These are phyloP conservation scores for Trichoderma semiorbis DNA, from an alignment of 2,329 filamentous ascomycete genomes.

Conservation along the genomic window DNA sequence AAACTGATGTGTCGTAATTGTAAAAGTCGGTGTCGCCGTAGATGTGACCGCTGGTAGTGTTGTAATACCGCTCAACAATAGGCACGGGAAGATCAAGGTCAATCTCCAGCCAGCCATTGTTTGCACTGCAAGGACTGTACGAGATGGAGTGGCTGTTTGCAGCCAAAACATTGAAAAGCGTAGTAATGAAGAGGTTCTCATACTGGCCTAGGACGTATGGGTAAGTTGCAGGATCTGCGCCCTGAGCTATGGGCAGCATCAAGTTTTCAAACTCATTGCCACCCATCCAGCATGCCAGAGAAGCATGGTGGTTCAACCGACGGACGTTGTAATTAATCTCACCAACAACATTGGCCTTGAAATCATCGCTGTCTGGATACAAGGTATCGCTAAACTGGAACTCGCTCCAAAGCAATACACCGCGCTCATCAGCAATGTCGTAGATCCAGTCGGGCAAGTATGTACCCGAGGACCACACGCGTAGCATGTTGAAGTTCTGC, in stretches of 20 bases:
- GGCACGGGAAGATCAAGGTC: conserved; percentile 51
- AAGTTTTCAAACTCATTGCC: conserved; percentile 60
- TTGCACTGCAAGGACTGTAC: conserved; percentile 58
- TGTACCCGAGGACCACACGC: conserved; percentile 58
- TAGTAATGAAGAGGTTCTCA: conserved; percentile 54
- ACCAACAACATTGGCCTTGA: conserved; percentile 51
- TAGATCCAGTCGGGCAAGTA: conserved; percentile 62
- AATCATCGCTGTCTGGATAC: conserved; percentile 52
- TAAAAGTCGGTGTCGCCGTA: conserved; percentile 62
- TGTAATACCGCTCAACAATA: conserved; percentile 55
- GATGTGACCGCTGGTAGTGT: conserved; percentile 47
- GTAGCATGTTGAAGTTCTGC: conserved; percentile 60
- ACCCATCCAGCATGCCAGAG: conserved; percentile 51
- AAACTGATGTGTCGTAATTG: conserved; percentile 50
- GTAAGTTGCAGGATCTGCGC: conserved; percentile 40
- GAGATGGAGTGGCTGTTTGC: conserved; percentile 57
- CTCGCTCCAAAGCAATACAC: conserved; percentile 60
- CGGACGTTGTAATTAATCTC: conserved; percentile 60
- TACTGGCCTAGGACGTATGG: conserved; percentile 42
- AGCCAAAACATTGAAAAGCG: conserved; percentile 54
- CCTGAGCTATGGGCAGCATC: conserved; percentile 41
- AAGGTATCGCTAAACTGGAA: conserved; percentile 60
- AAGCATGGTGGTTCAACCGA: conserved; percentile 59
- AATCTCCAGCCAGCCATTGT: conserved; percentile 50
- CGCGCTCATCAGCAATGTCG: conserved; percentile 59